Percentiles rank a stretch among this genome's conserved stretches.
Conservation (phyloP, 2,329 filamentous ascomycete species). For the Fusarium verrucosum region DNA sequence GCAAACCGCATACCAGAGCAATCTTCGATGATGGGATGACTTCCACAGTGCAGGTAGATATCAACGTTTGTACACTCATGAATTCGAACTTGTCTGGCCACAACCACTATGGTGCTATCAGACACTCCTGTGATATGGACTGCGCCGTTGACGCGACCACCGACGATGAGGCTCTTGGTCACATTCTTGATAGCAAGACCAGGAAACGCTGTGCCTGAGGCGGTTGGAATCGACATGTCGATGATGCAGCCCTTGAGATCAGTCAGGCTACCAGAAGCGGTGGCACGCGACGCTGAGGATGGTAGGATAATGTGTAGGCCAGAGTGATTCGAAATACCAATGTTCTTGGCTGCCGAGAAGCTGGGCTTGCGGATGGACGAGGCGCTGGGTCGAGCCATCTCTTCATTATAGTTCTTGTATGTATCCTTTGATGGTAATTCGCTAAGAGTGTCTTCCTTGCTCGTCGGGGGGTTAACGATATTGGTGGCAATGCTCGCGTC, state of each 20-base stretch:
- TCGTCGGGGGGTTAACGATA: background rate
- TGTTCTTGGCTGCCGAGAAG: slow-evolving; percentile 68
- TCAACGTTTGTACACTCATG: slow-evolving; percentile 85
- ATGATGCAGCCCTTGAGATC: slow-evolving; percentile 77
- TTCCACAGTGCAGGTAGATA: slow-evolving; percentile 83
- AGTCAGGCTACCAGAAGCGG: slow-evolving; percentile 76
- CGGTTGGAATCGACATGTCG: slow-evolving; percentile 77
- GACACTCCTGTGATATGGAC: slow-evolving; percentile 81
- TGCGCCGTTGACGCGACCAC: slow-evolving; percentile 80
- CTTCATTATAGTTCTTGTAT: slow-evolving; percentile 64
- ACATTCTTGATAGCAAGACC: slow-evolving; percentile 75
- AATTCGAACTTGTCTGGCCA: slow-evolving; percentile 89
- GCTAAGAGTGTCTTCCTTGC: slow-evolving; percentile 25
- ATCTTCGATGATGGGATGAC: slow-evolving; percentile 93
- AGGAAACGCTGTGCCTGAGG: slow-evolving; percentile 70
- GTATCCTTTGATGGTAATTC: slow-evolving; percentile 46
- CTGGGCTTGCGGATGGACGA: slow-evolving; percentile 65
- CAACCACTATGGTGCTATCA: slow-evolving; percentile 79
- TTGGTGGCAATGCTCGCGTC: slow-evolving; percentile 11
- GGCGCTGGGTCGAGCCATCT: slow-evolving; percentile 56
- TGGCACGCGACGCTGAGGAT: slow-evolving; percentile 73
- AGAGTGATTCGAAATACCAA: slow-evolving; percentile 73
- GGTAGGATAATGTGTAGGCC: slow-evolving; percentile 82
- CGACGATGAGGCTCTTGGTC: slow-evolving; percentile 75
- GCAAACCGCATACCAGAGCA: slow-evolving; percentile 83